Evolutionary conservation across 805 yeast species (phyloP).

Genomic region (Saccharomycopsis capsularis): DNA sequence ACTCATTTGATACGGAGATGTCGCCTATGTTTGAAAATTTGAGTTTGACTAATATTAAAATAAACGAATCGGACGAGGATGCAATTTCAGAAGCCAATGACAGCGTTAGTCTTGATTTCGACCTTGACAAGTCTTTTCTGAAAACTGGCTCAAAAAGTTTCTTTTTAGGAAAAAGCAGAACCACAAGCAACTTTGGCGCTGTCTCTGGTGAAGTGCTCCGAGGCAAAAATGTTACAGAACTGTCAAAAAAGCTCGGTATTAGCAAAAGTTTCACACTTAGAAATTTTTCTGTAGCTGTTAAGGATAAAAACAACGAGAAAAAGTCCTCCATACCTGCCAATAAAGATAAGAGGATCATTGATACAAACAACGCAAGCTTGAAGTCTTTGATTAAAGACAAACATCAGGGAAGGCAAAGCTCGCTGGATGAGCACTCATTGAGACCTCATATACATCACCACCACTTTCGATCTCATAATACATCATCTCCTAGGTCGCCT

Average conservation of each 20-base stretch:
- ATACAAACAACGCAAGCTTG: no score
- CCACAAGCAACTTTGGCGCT: background rate
- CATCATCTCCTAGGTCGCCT: no score
- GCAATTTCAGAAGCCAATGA: no score
- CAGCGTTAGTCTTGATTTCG: background rate
- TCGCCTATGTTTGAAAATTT: slow-evolving; percentile 10
- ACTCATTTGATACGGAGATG: slow-evolving; percentile 11
- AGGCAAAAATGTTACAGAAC: no score
- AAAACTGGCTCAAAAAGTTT: background rate
- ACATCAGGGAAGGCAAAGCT: no score
- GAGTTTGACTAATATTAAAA: background rate
- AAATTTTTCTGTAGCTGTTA: background rate
- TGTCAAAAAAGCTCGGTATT: background rate
- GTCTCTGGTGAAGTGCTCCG: background rate
- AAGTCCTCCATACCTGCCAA: background rate
- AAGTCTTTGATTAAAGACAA: background rate
- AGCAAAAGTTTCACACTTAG: background rate
- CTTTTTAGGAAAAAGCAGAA: background rate
- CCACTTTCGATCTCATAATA: background rate
- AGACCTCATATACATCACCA: no score
- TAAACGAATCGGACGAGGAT: background rate
- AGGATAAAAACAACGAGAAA: background rate
- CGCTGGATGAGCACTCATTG: no score
- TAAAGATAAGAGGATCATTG: background rate
- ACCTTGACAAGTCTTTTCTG: background rate